Evolutionary conservation across 1,139 yeast genomes (phyloP).

Genomic region (Pichia terricola): DNA sequence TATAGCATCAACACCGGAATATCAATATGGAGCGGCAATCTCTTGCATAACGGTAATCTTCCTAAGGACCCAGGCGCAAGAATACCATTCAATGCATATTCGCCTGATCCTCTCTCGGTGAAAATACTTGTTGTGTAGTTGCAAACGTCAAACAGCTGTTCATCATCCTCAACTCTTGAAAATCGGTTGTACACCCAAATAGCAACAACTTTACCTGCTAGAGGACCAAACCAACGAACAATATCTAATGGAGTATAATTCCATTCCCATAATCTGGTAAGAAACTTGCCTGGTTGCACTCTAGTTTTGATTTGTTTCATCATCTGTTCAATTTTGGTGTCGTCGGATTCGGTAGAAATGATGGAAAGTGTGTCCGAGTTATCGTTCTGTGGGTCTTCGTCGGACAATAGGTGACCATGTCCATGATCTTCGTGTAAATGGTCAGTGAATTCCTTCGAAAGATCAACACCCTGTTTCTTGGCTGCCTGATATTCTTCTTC

Average conservation of each 20-base stretch:
- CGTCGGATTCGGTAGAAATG: constrained; percentile 6
- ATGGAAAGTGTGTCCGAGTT: not conserved
- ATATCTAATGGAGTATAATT: constrained; percentile 38
- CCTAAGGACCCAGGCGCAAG: constrained; percentile 57
- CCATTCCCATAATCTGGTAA: constrained; percentile 32
- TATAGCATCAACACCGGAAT: constrained; percentile 43
- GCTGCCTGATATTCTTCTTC: constrained; percentile 11
- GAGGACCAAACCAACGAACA: constrained; percentile 38
- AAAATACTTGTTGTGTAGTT: constrained; percentile 34
- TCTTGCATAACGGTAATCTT: constrained; percentile 63
- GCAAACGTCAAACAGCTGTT: constrained; percentile 32
- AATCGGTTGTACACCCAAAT: constrained; percentile 36
- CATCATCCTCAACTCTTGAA: constrained; percentile 33
- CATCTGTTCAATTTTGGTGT: constrained; percentile 2
- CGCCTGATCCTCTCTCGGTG: constrained; percentile 29
- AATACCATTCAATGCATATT: constrained; percentile 31
- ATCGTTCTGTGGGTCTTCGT: not conserved
- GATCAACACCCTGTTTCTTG: constrained; percentile 17
- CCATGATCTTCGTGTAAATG: constrained; percentile 10
- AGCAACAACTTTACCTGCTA: constrained; percentile 36
- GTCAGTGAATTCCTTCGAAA: constrained; percentile 19
- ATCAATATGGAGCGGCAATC: constrained; percentile 35
- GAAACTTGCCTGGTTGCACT: constrained; percentile 29
- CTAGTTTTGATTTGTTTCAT: constrained; percentile 19
- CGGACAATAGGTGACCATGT: constrained; percentile 6